These are phyloP conservation scores for Lecanosticta acicola DNA, from an alignment of 2,329 filamentous ascomycete genomes.

Conservation along the genomic window DNA sequence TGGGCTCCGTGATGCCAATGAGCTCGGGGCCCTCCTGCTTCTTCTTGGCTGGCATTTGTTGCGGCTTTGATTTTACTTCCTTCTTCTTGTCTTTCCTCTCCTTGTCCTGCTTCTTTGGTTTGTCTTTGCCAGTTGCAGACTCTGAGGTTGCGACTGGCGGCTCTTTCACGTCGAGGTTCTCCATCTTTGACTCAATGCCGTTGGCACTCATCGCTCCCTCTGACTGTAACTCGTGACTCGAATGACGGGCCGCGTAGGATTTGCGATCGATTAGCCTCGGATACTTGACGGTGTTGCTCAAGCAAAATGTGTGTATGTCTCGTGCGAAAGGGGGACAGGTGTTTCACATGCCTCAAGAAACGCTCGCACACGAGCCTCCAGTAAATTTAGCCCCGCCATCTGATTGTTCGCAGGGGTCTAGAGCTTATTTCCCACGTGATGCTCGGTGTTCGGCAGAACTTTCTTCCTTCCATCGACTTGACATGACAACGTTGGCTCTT, in stretches of 20 bases:
- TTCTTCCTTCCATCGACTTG: no score
- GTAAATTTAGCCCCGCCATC: background rate
- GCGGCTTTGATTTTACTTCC: slow-evolving; percentile 26
- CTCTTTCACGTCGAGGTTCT: slow-evolving; percentile 24
- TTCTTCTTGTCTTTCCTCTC: slow-evolving; percentile 33
- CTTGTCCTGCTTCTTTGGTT: slow-evolving; percentile 33
- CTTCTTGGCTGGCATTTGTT: slow-evolving; percentile 29
- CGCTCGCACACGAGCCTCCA: no score
- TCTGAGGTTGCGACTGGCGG: slow-evolving; percentile 3
- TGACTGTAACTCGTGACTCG: slow-evolving; percentile 2
- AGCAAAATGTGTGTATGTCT: no score
- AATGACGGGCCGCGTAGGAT: background rate
- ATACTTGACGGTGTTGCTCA: no score
- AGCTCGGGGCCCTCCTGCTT: slow-evolving; percentile 57
- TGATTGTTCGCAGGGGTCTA: background rate
- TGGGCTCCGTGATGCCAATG: slow-evolving; percentile 82
- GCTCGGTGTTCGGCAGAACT: background rate
- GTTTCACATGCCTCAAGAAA: no score
- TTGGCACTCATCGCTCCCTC: slow-evolving; percentile 16
- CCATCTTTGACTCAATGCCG: slow-evolving; percentile 26
- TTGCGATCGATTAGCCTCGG: no score
- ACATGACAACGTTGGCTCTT: no score
- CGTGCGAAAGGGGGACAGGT: no score
- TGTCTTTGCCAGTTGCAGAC: slow-evolving; percentile 22
- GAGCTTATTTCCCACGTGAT: background rate